Evolutionary conservation across 495 filamentous ascomycete species (phyloP).

Genomic region (Choiromyces venosus): DNA sequence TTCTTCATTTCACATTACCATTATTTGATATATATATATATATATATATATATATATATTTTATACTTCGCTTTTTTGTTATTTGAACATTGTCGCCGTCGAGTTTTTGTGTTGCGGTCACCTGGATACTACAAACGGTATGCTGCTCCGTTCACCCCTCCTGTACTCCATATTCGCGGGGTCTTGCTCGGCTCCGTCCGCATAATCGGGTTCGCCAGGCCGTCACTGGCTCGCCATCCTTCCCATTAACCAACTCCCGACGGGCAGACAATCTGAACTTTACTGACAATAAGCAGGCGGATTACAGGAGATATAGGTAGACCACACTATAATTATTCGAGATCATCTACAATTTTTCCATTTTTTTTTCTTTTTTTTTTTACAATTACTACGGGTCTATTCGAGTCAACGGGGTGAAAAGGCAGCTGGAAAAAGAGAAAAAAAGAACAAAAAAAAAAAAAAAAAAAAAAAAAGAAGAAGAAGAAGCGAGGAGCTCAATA

Average conservation of each 20-base stretch:
- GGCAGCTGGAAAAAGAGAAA: not conserved
- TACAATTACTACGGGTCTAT: not conserved
- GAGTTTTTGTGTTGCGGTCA: not conserved
- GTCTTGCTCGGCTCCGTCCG: not conserved
- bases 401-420: not conserved
- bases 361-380: not conserved
- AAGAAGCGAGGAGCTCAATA: not conserved
- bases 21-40: not conserved
- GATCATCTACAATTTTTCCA: not conserved
- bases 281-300: not conserved
- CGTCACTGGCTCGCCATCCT: conserved; percentile 4
- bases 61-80: not conserved
- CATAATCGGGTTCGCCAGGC: not conserved
- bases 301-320: not conserved
- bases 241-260: not conserved
- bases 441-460: not conserved
- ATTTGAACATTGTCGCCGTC: not conserved
- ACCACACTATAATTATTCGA: not conserved
- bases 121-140: not conserved
- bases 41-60: not conserved
- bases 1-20: too few relatives aligned
- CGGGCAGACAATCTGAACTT: not conserved
- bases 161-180: not conserved
- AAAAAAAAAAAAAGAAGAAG: not conserved
- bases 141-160: not conserved